phyloP scores from a whole-genome alignment of 1,284 basidiomycete genomes.

The Meira miltonrushii region DNA sequence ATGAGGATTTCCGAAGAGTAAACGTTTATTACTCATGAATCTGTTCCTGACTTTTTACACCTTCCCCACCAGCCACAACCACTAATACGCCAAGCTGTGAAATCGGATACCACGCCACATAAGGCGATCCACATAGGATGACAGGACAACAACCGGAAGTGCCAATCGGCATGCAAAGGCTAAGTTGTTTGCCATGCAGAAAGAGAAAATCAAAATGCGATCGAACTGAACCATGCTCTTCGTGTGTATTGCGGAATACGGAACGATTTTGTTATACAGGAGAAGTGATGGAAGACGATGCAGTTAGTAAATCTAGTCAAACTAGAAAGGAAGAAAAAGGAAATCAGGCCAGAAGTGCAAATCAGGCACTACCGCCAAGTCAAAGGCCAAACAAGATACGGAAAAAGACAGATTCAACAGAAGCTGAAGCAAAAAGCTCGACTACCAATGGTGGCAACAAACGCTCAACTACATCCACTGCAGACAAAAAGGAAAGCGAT shows the following conservation, averaged over 20 bases:
- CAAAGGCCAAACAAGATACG: background rate
- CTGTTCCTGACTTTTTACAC: too few relatives aligned
- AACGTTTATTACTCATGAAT: too few relatives aligned
- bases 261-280: background rate
- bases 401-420: slow-evolving; percentile 1
- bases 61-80: too few relatives aligned
- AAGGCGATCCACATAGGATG: background rate
- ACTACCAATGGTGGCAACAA: background rate
- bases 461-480: background rate
- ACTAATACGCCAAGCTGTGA: too few relatives aligned
- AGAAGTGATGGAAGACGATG: background rate
- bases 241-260: background rate
- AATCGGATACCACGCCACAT: too few relatives aligned
- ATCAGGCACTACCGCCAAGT: background rate
- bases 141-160: too few relatives aligned
- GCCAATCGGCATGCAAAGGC: background rate
- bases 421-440: background rate
- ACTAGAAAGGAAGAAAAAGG: background rate
- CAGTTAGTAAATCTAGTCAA: background rate
- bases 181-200: slow-evolving; percentile 4
- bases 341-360: background rate
- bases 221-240: slow-evolving; percentile 5
- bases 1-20: too few relatives aligned
- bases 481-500: too few relatives aligned
- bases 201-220: slow-evolving; percentile 4